A percentile compares a stretch with the other conserved stretches of the same genome.
Conservation (phyloP, 768 basidiomycete species). For the Arthromyces matolae region DNA sequence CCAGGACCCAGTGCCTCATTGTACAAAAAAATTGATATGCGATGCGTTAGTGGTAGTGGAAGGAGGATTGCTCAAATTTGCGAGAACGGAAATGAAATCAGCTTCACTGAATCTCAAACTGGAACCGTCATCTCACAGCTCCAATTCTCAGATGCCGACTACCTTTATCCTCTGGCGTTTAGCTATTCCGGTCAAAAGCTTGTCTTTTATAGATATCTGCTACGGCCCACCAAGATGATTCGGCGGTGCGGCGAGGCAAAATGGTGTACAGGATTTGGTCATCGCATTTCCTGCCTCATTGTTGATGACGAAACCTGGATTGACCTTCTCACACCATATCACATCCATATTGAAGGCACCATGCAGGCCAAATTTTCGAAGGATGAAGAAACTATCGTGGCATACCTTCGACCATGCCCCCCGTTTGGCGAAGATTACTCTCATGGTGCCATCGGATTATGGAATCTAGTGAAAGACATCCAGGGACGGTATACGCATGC, state of each 20-base stretch:
- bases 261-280: background rate
- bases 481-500: background rate
- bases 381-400: constrained; percentile 1
- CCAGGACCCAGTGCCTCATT: background rate
- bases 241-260: too few species aligned
- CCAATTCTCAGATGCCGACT: background rate
- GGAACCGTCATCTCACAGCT: background rate
- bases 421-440: background rate
- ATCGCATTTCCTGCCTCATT: background rate
- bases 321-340: background rate
- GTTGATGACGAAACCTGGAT: background rate
- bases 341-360: background rate
- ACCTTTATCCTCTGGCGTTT: background rate
- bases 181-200: constrained; percentile 7
- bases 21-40: background rate
- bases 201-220: background rate
- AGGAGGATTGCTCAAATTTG: background rate
- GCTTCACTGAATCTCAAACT: background rate
- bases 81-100: background rate
- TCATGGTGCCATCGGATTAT: background rate
- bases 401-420: background rate
- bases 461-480: background rate
- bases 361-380: background rate
- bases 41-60: constrained; percentile 6
- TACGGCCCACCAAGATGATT: too few species aligned